These are phyloP conservation scores for Tilletia caries DNA, from an alignment of 1,284 basidiomycete species.

Conservation along the genomic window DNA sequence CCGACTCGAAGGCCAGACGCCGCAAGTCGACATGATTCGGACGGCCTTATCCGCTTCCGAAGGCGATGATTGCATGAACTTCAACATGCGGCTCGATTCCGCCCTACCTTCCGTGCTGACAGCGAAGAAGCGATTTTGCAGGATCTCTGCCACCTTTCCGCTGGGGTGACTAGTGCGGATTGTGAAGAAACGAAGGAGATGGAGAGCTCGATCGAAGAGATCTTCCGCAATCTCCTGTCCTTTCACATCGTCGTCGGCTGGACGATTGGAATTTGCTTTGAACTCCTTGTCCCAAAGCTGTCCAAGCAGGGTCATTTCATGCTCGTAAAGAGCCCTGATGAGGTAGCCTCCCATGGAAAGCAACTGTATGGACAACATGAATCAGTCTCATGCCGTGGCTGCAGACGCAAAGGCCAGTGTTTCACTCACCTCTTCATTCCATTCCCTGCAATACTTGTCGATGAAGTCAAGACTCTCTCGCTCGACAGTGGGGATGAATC, in stretches of 20 bases:
- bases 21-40: constrained; percentile 74
- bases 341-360: constrained; percentile 64
- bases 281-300: constrained; percentile 53
- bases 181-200: constrained; percentile 65
- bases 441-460: constrained; percentile 51
- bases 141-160: constrained; percentile 70
- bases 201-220: constrained; percentile 63
- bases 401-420: too few relatives aligned
- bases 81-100: neutral
- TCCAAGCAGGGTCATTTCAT: constrained; percentile 64
- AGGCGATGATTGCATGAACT: neutral
- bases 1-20: constrained; percentile 68
- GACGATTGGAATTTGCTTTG: constrained; percentile 57
- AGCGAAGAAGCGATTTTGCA: constrained; percentile 78
- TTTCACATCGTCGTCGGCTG: constrained; percentile 37
- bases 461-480: constrained; percentile 80
- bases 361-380: constrained; percentile 26
- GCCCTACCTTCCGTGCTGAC: constrained; percentile 56
- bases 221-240: constrained; percentile 18
- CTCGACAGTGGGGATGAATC: constrained; percentile 96
- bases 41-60: constrained; percentile 55
- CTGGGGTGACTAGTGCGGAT: constrained; percentile 74
- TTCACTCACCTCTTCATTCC: constrained; percentile 26
- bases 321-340: constrained; percentile 77
- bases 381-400: neutral